A percentile compares a stretch with the other conserved stretches of the same genome.
phyloP scores from a whole-genome alignment of 371 early-diverging fungal genomes.

The Sanchytrium tribonematis region DNA sequence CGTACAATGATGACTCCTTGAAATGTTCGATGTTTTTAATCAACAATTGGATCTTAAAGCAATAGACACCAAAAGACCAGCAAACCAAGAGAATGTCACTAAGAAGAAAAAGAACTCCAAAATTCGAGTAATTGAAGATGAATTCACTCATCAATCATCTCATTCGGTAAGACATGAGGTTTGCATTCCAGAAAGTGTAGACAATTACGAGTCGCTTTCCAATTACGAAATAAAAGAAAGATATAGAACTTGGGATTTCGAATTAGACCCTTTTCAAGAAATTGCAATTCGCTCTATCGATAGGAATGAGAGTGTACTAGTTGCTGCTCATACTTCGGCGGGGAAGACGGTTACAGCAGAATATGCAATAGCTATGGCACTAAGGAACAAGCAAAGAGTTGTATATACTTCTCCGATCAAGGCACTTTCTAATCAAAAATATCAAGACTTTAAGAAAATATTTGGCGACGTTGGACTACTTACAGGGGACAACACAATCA shows the following conservation, averaged over 20 bases:
- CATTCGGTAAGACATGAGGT: constrained; percentile 69
- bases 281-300: constrained; percentile 73
- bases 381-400: constrained; percentile 82
- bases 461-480: constrained; percentile 98
- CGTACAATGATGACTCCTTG: too few relatives aligned
- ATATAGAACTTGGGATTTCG: constrained; percentile 74
- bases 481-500: constrained; percentile 99
- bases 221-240: constrained; percentile 45
- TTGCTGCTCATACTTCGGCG: constrained; percentile 95
- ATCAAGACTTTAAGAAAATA: constrained; percentile 81
- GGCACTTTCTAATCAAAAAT: constrained; percentile 98
- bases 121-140: neutral
- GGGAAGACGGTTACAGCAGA: constrained; percentile 99
- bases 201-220: constrained; percentile 52
- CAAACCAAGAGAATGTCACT: neutral
- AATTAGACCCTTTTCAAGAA: constrained; percentile 93
- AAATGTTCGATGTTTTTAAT: neutral
- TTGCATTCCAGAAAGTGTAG: constrained; percentile 60
- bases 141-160: neutral
- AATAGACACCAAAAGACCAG: neutral
- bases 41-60: neutral
- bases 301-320: constrained; percentile 83
- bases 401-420: constrained; percentile 99
- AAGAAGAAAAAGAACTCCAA: neutral
- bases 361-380: constrained; percentile 88